A percentile compares a stretch with the other conserved stretches of the same genome.
phyloP scores from a whole-genome alignment of 305 asterid genomes.

The Withania somnifera region DNA sequence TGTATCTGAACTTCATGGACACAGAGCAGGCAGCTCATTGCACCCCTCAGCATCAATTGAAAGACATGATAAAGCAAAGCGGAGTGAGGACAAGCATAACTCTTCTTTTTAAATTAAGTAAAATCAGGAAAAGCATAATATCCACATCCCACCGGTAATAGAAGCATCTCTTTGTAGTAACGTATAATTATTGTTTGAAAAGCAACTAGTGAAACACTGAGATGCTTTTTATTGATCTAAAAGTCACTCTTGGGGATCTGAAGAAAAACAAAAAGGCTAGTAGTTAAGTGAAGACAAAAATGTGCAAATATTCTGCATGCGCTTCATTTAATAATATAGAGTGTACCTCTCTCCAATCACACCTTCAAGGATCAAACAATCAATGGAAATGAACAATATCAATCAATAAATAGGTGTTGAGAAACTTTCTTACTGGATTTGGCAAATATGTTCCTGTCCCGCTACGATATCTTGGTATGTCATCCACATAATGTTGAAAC shows the following conservation, averaged over 20 bases:
- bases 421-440: conserved; percentile 60
- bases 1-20: background rate
- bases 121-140: background rate
- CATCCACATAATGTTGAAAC: conserved; percentile 56
- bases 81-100: background rate
- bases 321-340: background rate
- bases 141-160: background rate
- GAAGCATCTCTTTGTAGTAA: background rate
- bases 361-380: background rate
- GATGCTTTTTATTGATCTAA: background rate
- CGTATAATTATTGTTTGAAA: background rate
- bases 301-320: background rate
- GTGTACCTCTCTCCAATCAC: background rate
- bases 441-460: conserved; percentile 99
- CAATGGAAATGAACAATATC: background rate
- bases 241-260: background rate
- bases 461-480: conserved; percentile 75
- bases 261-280: background rate
- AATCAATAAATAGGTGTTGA: background rate
- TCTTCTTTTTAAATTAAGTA: background rate
- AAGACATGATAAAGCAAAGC: background rate
- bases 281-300: background rate
- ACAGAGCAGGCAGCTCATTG: background rate
- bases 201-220: background rate
- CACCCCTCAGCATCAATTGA: background rate